These are phyloP conservation scores for Carex sylvatica DNA, from an alignment of 202 grass and related monocot genomes.

Conservation along the genomic window DNA sequence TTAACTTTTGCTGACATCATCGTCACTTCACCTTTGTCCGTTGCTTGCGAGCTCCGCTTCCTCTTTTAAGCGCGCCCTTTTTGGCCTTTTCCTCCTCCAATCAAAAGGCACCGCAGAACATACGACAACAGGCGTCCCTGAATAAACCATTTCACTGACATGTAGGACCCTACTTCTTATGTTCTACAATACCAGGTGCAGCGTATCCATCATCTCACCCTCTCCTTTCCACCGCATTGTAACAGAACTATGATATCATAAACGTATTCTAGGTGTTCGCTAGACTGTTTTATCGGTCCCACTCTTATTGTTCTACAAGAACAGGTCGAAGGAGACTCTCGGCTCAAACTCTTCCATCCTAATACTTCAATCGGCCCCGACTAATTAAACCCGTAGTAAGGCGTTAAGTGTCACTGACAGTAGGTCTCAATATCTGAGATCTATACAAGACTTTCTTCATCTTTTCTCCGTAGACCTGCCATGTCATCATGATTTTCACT, in stretches of 20 bases:
- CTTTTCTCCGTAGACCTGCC: background rate
- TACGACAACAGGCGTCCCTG: background rate
- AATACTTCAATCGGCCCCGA: background rate
- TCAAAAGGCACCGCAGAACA: slow-evolving; percentile 29
- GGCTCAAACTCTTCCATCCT: background rate
- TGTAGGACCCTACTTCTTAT: too few species aligned
- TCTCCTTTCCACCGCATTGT: background rate
- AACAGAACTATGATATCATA: background rate
- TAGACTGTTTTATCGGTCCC: background rate
- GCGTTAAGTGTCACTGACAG: background rate
- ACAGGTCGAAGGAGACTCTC: background rate
- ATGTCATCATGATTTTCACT: background rate
- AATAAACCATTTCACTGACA: background rate
- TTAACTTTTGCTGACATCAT: background rate
- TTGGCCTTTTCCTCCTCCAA: slow-evolving; percentile 32
- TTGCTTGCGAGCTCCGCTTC: slow-evolving; percentile 33
- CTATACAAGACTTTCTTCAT: background rate
- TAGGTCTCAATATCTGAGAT: background rate
- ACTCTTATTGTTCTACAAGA: background rate
- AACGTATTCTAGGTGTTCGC: background rate
- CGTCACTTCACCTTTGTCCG: background rate
- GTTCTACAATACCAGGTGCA: background rate
- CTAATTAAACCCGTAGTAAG: background rate
- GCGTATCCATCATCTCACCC: background rate
- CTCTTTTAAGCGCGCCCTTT: slow-evolving; percentile 38